These are phyloP conservation scores for Uronychia binucleata DNA, from an alignment of 73 alveolate genomes.

Conservation along the genomic window DNA sequence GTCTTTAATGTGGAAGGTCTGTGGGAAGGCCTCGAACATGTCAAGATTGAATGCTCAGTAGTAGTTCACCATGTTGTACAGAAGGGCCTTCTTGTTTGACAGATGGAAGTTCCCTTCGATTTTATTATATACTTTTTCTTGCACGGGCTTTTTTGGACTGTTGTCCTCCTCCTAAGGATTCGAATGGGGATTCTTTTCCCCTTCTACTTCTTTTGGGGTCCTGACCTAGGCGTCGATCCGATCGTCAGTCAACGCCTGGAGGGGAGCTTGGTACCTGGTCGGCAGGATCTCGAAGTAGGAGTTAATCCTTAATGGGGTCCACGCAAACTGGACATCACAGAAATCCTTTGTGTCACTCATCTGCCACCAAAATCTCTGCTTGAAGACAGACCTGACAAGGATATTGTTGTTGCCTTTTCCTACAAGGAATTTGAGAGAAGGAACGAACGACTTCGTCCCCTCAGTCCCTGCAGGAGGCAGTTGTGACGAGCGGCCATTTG, in stretches of 20 bases:
- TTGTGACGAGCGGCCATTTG: background rate
- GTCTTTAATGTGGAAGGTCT: constrained; percentile 38
- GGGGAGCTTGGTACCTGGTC: background rate
- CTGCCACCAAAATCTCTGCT: constrained; percentile 49
- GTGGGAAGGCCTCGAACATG: constrained; percentile 20
- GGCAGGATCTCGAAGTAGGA: background rate
- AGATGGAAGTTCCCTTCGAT: constrained; percentile 44
- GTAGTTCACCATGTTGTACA: constrained; percentile 41
- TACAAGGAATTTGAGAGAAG: constrained; percentile 17
- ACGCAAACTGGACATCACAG: background rate
- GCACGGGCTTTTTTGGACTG: too few species aligned
- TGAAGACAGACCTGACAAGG: constrained; percentile 32
- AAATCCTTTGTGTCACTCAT: background rate
- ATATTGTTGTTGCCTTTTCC: constrained; percentile 50
- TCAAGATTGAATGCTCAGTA: constrained; percentile 26
- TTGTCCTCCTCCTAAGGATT: background rate
- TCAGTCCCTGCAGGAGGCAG: background rate
- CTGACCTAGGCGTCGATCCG: background rate
- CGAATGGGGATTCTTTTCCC: background rate
- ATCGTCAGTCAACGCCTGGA: background rate
- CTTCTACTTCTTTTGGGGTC: background rate
- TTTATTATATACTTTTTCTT: constrained; percentile 33
- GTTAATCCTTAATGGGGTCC: background rate
- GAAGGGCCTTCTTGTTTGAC: constrained; percentile 42
- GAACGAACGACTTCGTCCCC: background rate